Percentiles rank a stretch among this genome's conserved stretches.
These are phyloP conservation scores for Mycena indigotica DNA, from an alignment of 768 basidiomycete genomes.

Conservation along the genomic window DNA sequence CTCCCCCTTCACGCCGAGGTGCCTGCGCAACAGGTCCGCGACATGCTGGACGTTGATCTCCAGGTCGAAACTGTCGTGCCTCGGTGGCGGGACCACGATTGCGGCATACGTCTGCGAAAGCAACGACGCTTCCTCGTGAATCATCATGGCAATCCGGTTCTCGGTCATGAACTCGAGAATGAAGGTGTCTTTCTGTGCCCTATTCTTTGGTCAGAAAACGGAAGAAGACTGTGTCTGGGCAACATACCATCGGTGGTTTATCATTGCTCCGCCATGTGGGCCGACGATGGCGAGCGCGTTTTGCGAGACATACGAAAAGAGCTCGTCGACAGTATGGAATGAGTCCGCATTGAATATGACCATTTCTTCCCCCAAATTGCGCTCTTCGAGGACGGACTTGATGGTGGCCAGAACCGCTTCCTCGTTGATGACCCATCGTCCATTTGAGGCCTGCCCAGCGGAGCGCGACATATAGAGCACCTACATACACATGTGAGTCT, in stretches of 20 bases:
- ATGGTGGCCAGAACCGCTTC: constrained; percentile 7
- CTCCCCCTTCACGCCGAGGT: constrained; percentile 10
- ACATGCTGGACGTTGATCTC: constrained; percentile 13
- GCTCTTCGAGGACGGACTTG: constrained; percentile 2
- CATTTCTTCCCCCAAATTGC: constrained; percentile 17
- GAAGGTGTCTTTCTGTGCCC: constrained; percentile 12
- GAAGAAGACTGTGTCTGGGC: neutral
- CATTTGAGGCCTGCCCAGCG: constrained; percentile 14
- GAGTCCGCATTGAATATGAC: constrained; percentile 15
- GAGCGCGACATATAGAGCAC: constrained; percentile 22
- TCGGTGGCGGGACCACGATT: constrained; percentile 11
- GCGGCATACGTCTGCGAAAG: constrained; percentile 19
- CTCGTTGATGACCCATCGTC: constrained; percentile 15
- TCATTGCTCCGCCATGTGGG: constrained; percentile 21
- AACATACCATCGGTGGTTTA: constrained; percentile 21
- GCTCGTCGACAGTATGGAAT: neutral
- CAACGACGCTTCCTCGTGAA: constrained; percentile 16
- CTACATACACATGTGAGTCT: too few species aligned
- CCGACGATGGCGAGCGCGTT: constrained; percentile 12
- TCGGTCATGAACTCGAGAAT: constrained; percentile 17
- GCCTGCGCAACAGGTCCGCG: constrained; percentile 1
- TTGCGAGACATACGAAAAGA: constrained; percentile 15
- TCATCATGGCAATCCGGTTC: constrained; percentile 16
- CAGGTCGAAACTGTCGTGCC: constrained; percentile 4
- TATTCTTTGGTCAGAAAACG: neutral